phyloP scores from a whole-genome alignment of 2,329 filamentous ascomycete species.

The Ophiostoma novo-ulmi region DNA sequence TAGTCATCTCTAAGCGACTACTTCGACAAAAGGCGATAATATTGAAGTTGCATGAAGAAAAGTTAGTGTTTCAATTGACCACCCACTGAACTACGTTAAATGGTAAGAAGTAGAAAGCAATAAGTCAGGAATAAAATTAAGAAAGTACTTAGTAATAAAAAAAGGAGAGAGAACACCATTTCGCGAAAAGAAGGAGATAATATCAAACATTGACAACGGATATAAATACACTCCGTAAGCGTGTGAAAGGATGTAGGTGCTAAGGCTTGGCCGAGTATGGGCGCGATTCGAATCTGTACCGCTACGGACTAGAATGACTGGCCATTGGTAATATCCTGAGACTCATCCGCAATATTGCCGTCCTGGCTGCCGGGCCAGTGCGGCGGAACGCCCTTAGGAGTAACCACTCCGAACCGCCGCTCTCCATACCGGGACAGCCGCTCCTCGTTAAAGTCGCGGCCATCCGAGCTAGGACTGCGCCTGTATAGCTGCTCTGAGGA shows the following conservation, averaged over 20 bases:
- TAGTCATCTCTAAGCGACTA: too few species aligned
- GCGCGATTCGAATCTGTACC: not conserved
- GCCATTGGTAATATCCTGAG: not conserved
- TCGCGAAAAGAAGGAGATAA: not conserved
- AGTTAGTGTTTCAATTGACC: too few species aligned
- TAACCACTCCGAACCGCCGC: constrained; percentile 27
- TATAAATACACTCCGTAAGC: not conserved
- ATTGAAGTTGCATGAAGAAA: too few species aligned
- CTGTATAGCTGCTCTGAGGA: not conserved
- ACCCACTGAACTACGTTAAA: too few species aligned
- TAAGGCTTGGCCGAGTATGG: not conserved
- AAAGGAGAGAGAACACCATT: not conserved
- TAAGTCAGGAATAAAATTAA: not conserved
- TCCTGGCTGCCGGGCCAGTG: not conserved
- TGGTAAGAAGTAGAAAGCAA: not conserved
- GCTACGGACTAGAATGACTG: not conserved
- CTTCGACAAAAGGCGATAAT: too few species aligned
- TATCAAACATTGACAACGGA: not conserved
- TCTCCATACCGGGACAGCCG: constrained; percentile 31
- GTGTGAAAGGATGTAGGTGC: not conserved
- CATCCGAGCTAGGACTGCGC: constrained; percentile 21
- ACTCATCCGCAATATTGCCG: not conserved
- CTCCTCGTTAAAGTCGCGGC: constrained; percentile 31
- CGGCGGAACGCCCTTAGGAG: not conserved
- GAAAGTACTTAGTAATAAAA: not conserved